Conservation (phyloP, 2,329 filamentous ascomycete genomes). For the Clonostachys sp. region DNA sequence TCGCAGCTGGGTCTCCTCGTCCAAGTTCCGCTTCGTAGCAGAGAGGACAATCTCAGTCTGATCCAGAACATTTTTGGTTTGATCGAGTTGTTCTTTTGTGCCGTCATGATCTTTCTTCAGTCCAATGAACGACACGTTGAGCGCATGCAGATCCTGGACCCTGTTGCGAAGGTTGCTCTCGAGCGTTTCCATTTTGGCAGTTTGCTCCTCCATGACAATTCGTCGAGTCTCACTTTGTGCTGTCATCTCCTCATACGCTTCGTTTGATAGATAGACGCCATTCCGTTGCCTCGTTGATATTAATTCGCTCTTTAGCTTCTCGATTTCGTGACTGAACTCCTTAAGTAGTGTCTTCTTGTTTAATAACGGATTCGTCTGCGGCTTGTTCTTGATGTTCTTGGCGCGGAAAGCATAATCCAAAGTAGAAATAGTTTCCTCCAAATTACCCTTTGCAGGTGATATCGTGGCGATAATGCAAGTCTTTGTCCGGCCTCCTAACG, state of each 20-base stretch:
- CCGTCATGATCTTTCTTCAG: conserved; percentile 87
- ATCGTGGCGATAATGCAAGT: conserved; percentile 98
- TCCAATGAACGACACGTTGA: conserved; percentile 83
- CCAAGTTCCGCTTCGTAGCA: conserved; percentile 70
- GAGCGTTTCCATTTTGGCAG: conserved; percentile 86
- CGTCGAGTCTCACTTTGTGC: conserved; percentile 87
- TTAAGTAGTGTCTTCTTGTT: conserved; percentile 89
- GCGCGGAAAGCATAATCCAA: conserved; percentile 96
- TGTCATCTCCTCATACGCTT: conserved; percentile 85
- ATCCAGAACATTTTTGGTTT: conserved; percentile 76
- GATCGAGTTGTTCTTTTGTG: conserved; percentile 66
- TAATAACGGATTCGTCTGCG: conserved; percentile 86
- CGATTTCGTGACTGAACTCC: conserved; percentile 89
- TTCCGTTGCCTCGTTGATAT: conserved; percentile 91
- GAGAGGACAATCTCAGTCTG: conserved; percentile 83
- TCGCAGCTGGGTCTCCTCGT: conserved; percentile 74
- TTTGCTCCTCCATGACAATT: conserved; percentile 88
- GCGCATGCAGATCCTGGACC: conserved; percentile 81
- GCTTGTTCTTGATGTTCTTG: conserved; percentile 98
- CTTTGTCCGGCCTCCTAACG: conserved; percentile 89
- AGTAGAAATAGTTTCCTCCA: conserved; percentile 97
- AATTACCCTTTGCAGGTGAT: conserved; percentile 88
- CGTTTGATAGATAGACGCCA: conserved; percentile 87
- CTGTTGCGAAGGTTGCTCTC: conserved; percentile 90
- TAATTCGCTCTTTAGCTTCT: conserved; percentile 89